These are phyloP conservation scores for Zymoseptoria passerinii DNA, from an alignment of 2,329 filamentous ascomycete species.

Conservation along the genomic window DNA sequence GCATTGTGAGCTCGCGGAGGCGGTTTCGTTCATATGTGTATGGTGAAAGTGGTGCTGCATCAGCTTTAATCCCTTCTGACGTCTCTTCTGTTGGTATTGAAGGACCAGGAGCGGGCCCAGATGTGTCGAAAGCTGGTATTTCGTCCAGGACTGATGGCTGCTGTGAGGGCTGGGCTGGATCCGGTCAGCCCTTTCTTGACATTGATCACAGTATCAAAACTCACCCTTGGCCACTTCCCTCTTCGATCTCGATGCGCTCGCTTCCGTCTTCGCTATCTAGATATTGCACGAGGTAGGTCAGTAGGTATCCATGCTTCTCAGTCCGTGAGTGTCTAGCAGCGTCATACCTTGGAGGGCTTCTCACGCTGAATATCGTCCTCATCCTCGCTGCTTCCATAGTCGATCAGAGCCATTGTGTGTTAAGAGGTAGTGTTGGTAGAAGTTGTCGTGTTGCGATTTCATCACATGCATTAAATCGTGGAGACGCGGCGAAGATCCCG, in stretches of 20 bases:
- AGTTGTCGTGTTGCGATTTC: background rate
- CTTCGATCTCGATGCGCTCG: slow-evolving; percentile 2
- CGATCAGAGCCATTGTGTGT: slow-evolving; percentile 32
- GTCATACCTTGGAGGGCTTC: slow-evolving; percentile 33
- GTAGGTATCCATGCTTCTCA: slow-evolving; percentile 38
- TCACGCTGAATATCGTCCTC: slow-evolving; percentile 28
- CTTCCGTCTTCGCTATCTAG: slow-evolving; percentile 22
- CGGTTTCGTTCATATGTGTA: slow-evolving; percentile 58
- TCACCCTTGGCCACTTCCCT: background rate
- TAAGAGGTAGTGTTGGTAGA: background rate
- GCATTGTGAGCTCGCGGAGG: slow-evolving; percentile 65
- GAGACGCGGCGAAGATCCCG: slow-evolving; percentile 3
- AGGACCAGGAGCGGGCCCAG: background rate
- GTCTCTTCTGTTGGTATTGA: background rate
- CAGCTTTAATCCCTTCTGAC: slow-evolving; percentile 2
- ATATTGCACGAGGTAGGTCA: slow-evolving; percentile 27
- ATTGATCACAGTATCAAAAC: background rate
- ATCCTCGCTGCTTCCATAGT: slow-evolving; percentile 42
- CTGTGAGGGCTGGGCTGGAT: background rate
- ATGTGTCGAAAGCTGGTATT: background rate
- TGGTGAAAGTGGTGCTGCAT: slow-evolving; percentile 44
- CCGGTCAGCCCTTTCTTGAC: background rate
- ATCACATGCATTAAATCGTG: background rate
- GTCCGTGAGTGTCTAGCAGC: slow-evolving; percentile 15
- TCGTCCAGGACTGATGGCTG: background rate